Evolutionary conservation across 202 grass and related monocot genomes (phyloP), one percentile per base, ranked within the genome.

Genomic region (Eragrostis tef): DNA sequence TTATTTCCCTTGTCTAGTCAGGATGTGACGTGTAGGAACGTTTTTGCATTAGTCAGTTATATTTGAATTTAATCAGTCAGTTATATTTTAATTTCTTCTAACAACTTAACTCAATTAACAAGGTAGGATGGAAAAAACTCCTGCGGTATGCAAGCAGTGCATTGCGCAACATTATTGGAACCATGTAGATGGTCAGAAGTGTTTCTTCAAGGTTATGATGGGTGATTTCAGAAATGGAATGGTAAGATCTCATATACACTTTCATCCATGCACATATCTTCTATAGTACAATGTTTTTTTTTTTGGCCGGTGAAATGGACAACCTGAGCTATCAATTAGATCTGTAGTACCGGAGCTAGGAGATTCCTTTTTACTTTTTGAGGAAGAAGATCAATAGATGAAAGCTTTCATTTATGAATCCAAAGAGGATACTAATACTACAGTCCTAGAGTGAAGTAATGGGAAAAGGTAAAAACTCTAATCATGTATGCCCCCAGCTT

Each of bases 161-260:
- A 4, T 58, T 46, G 34, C 7, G 45, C 15, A 80, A 29, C 74
- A 85, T 53, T 78, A 71, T 43, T 85, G 82, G 73, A 27, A 77
- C 25, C 73, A 42, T 20, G 59, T 42, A 39, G 64, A 67, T 36
- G 29, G 43, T 11, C 47, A 6, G 13, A 84, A 39, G 73, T 31
- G 64, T 69, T 84, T 84, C 41, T 1, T 84, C 82, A 77, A 77
- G 64, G 1, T 77, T 84, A 58, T 84, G 51, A 8, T 46, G 2
- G 82, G 52, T 70, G 73, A 77, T 84, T 84, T 77, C 42, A 21
- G 36, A 58, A 74, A 74, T 24, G 11, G 52, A 75, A 10, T 79
- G 66, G 83, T 63, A 85, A 34, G 67, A 70, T 43, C 11, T 29
- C 11, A 59, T 5, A 24, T 53, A 22, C 29, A n/a, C 27, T 26